Conservation (phyloP, 176 grass and related monocot species). For the Miscanthus lutarioriparius region DNA sequence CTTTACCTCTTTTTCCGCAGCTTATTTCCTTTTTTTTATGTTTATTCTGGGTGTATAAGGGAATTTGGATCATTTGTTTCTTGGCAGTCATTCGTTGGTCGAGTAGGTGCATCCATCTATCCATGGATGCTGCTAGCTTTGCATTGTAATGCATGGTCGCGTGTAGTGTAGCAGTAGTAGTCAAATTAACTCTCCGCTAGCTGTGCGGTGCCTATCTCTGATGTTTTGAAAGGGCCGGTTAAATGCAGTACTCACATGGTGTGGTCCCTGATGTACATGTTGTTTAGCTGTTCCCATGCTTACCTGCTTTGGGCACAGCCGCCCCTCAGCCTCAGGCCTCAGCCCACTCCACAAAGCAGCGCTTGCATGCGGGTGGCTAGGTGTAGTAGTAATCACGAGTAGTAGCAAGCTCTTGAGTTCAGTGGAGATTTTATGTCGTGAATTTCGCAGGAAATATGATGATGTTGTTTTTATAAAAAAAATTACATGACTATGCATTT, state of each 20-base stretch:
- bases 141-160: not conserved
- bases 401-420: too few species aligned
- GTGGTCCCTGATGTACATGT: slow-evolving; percentile 50
- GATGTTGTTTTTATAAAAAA: too few species aligned
- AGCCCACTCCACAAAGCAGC: slow-evolving; percentile 15
- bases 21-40: not conserved
- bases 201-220: slow-evolving; percentile 27
- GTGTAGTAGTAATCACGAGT: not conserved
- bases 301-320: slow-evolving; percentile 39
- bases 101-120: not conserved
- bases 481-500: too few species aligned
- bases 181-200: slow-evolving; percentile 34
- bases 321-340: too few species aligned
- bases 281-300: slow-evolving; percentile 59
- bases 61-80: slow-evolving; percentile 39
- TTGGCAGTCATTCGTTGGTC: not conserved
- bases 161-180: not conserved
- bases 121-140: slow-evolving; percentile 1
- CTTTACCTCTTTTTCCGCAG: slow-evolving; percentile 4
- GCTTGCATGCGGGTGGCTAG: not conserved
- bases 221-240: slow-evolving; percentile 52
- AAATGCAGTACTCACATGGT: slow-evolving; percentile 51
- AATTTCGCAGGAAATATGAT: too few species aligned
- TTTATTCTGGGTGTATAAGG: slow-evolving; percentile 26
- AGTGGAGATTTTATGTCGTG: too few species aligned